Conservation (phyloP, 108 stramenopile species). For the Cylindrotheca closterium region DNA sequence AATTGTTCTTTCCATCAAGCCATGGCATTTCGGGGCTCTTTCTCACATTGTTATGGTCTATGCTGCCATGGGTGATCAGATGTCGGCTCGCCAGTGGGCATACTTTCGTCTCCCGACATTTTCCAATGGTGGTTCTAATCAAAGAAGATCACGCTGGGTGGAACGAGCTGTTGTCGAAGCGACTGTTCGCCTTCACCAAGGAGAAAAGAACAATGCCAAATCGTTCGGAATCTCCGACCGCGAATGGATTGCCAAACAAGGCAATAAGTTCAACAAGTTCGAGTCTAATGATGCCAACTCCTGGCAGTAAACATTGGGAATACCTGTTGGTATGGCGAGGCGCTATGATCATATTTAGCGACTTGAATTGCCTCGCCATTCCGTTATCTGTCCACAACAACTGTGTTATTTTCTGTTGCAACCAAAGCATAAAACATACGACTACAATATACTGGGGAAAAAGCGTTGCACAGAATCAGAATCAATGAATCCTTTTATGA, state of each 20-base stretch:
- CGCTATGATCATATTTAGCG: too few relatives aligned
- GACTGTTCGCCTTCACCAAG: constrained; percentile 5
- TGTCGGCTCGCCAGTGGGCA: constrained; percentile 56
- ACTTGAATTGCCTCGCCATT: too few relatives aligned
- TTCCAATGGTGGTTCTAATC: constrained; percentile 11
- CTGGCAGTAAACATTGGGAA: constrained; percentile 21
- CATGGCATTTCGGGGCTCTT: constrained; percentile 85
- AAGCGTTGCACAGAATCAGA: too few relatives aligned
- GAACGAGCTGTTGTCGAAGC: constrained; percentile 37
- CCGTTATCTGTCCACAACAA: too few relatives aligned
- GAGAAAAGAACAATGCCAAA: constrained; percentile 11
- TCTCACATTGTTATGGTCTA: constrained; percentile 71
- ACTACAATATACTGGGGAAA: too few relatives aligned
- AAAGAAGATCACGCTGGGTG: constrained; percentile 38
- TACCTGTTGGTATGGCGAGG: too few relatives aligned
- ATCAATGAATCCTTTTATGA: too few relatives aligned
- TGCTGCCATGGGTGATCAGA: constrained; percentile 41
- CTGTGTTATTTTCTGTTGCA: too few relatives aligned
- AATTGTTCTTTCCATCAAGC: constrained; percentile 62
- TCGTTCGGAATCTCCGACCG: constrained; percentile 30
- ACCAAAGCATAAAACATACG: too few relatives aligned
- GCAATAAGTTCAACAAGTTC: not conserved
- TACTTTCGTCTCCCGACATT: constrained; percentile 50
- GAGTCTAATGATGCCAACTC: constrained; percentile 9
- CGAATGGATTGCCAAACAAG: constrained; percentile 2